Conservation (phyloP, 2,329 filamentous ascomycete species). For the Xylariales sp. region DNA sequence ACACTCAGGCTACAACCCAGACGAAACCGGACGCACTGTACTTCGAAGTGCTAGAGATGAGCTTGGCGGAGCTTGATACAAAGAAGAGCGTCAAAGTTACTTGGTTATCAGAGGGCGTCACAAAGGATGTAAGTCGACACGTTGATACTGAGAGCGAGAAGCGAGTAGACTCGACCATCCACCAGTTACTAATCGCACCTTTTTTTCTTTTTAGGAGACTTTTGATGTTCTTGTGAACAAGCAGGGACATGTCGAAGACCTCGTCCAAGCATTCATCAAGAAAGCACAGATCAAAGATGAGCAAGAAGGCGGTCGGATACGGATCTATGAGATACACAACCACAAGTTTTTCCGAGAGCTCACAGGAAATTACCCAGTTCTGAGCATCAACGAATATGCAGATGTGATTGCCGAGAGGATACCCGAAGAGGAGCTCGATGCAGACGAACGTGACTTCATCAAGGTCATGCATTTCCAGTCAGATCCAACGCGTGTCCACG, state of each 20-base stretch:
- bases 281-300: constrained; percentile 79
- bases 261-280: constrained; percentile 71
- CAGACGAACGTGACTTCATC: constrained; percentile 57
- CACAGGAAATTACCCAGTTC: constrained; percentile 64
- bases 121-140: constrained; percentile 80
- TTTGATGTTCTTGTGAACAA: constrained; percentile 85
- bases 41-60: constrained; percentile 93
- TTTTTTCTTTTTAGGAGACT: constrained; percentile 59
- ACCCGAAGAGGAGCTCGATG: constrained; percentile 66
- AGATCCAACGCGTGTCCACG: constrained; percentile 78
- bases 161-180: no score
- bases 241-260: constrained; percentile 73
- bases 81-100: constrained; percentile 83
- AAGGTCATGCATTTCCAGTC: constrained; percentile 90
- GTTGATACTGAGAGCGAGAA: no score
- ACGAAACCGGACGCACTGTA: constrained; percentile 76
- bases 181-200: no score
- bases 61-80: constrained; percentile 85
- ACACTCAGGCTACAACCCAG: constrained; percentile 63
- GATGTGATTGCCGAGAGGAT: constrained; percentile 76
- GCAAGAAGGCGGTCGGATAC: constrained; percentile 61
- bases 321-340: constrained; percentile 77
- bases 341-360: constrained; percentile 83
- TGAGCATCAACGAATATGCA: constrained; percentile 81
- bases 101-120: constrained; percentile 84